Evolutionary conservation across 202 grass and related monocot genomes (phyloP), one percentile per base, ranked within the genome.

Genomic region (Elaeis oleifera): DNA sequence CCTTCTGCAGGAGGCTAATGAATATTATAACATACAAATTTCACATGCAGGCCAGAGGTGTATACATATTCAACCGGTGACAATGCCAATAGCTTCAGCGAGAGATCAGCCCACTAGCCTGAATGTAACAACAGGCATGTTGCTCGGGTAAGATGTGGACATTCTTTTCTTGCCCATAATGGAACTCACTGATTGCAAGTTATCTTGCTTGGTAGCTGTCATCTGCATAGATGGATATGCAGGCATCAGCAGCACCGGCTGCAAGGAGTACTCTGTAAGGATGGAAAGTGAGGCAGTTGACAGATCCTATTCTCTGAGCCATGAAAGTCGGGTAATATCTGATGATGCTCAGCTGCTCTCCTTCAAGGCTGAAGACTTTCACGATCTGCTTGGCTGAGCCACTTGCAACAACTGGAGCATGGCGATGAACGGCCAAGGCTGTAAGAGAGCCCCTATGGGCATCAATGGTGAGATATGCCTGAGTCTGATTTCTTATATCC

Each of bases 301-400:
- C 84, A 54, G 87, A 83, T 48, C 91, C 91, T 68, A 90, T 96
- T 64, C 91, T 84, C 67, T 88, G 91, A 36, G 73, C 87, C 91
- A 96, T 89, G 61, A 96, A 96, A 73, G 87, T 90, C n/a, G 91
- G 84, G 58, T 85, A 84, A 55, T 96, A 91, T 4, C 87, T 81
- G 60, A 96, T 96, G 24, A 89, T 72, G 9, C 76, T 71, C 66
- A 96, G 58, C 57, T 83, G 84, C 39, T 96, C 84, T 63, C 87
- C 87, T 70, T 88, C 76, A 32, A 96, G 84, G 74, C 69, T 90
- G 54, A 96, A 96, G 29, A 91, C 84, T 80, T 96, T 91, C 29
- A 96, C 86, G 62, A 91, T 82, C 68, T 96, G 91, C 71, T 83
- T 96, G 39, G 91, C 91, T 63, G 87, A 96, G 55, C 91, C 91